These are phyloP conservation scores for Escovopsis weberi DNA, from an alignment of 2,329 filamentous ascomycete species.

Conservation along the genomic window DNA sequence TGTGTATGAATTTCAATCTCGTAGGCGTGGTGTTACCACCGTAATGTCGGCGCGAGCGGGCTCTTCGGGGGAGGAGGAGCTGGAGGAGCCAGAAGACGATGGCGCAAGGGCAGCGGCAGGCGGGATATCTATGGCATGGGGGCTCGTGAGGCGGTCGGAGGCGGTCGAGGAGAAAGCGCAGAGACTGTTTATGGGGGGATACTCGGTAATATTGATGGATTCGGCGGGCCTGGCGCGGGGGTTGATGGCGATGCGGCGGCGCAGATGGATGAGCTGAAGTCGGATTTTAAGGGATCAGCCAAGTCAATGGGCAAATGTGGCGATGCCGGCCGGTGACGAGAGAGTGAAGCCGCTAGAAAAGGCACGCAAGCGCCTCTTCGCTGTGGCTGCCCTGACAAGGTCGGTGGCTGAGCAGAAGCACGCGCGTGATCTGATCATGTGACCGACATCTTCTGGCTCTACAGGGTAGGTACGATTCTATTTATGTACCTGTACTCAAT, in stretches of 20 bases:
- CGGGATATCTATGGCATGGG: not conserved
- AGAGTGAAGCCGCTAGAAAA: no score
- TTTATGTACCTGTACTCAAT: no score
- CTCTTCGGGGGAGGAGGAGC: not conserved
- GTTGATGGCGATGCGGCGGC: conserved; percentile 7
- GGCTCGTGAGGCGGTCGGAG: conserved; percentile 1
- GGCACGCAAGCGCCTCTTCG: no score
- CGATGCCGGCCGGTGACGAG: conserved; percentile 1
- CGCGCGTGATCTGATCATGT: no score
- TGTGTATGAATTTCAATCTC: not conserved
- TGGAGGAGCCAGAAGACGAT: not conserved
- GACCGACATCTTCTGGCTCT: no score
- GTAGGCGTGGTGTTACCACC: conserved; percentile 3
- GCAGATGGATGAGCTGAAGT: conserved; percentile 6
- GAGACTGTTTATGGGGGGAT: conserved; percentile 3
- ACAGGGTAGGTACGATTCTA: no score
- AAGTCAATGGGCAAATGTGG: conserved; percentile 4
- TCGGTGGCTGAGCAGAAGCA: no score
- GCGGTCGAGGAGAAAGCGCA: conserved; percentile 8
- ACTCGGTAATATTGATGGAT: conserved; percentile 16
- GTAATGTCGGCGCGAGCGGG: conserved; percentile 4
- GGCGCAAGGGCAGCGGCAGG: conserved; percentile 4
- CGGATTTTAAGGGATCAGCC: conserved; percentile 5
- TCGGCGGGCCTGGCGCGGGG: conserved; percentile 3
- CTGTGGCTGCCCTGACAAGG: no score